phyloP scores from a whole-genome alignment of 1,284 basidiomycete genomes.

The Ceratobasidium sp. region DNA sequence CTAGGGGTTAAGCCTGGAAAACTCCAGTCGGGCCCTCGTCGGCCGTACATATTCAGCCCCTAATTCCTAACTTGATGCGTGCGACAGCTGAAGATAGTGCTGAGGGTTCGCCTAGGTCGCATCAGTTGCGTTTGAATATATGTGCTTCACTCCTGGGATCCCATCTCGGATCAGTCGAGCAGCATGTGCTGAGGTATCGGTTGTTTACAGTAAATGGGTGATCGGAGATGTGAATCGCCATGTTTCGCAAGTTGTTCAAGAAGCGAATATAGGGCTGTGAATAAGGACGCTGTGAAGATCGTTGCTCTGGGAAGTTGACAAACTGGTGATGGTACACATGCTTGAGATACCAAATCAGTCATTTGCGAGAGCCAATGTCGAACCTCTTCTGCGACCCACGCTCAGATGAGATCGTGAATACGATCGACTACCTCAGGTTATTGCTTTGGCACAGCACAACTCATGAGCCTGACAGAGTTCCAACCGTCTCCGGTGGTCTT shows the following conservation, averaged over 20 bases:
- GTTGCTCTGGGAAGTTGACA: neutral
- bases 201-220: neutral
- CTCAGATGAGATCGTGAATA: conserved; percentile 30
- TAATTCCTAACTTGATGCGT: neutral
- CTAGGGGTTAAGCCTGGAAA: conserved; percentile 25
- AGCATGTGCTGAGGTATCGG: neutral
- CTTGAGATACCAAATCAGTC: neutral
- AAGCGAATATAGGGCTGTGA: conserved; percentile 19
- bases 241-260: neutral
- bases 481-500: neutral
- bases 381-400: conserved; percentile 1
- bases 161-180: neutral
- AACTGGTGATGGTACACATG: neutral
- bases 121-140: neutral
- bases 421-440: neutral
- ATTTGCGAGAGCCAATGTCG: neutral
- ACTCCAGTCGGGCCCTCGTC: neutral
- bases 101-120: neutral
- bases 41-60: neutral
- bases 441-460: conserved; percentile 1
- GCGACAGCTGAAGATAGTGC: conserved; percentile 11
- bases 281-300: conserved; percentile 4
- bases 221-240: conserved; percentile 20
- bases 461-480: too few relatives aligned
- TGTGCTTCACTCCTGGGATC: neutral